Base-by-base conservation (phyloP, 129 eudicot genomes). In the Artemisia argyi region DNA sequence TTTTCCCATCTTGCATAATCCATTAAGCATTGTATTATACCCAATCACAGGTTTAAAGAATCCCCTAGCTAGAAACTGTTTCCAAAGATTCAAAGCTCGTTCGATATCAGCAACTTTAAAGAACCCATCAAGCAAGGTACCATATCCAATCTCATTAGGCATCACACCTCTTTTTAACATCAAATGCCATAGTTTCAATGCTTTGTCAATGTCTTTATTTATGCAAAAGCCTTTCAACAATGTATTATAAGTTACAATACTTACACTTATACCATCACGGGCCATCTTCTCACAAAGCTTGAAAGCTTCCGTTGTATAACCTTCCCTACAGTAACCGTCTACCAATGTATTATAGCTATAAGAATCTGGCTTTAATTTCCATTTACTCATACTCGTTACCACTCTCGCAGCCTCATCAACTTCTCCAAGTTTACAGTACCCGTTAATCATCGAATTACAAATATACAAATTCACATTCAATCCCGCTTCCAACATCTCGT, bases 1-100 rank as follows among this genome's bases (percentile, higher is more conserved):
- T 65, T 86, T 87, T 55, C 93, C 93, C 83, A 86, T 65, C 77
- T 90, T 90, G 79, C 97, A 87, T 53, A 94, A 72, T 66, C 98
- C 98, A 50, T 77, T 84, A 56, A 90, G 85, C 96, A 94, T 81
- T 28, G 84, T 86, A 63, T 94, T 90, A 80, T 78, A 88, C 65
- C 77, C 78, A 50, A 82, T 24, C 28, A 64, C 83, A 47, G 77
- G 80, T 80, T 68, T 85, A 12, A 72, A 15, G 18, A 79, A 81
- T 1, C 96, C 92, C 81, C 73, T 83, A 7, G 86, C 86, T 60
- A 82, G 61, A 81, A 88, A 73, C 42, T 87, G 83, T 74, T 94
- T 94, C 98, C 98, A 94, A 65, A 90, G 59, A 17, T 28, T 52
- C 39, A 87, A 50, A 81, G 89, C 97, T 53, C 58, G 76, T 47